Evolutionary conservation across 2,329 filamentous ascomycete species (phyloP), one percentile per base, ranked within the genome.

Genomic region (Colletotrichum limetticola): DNA sequence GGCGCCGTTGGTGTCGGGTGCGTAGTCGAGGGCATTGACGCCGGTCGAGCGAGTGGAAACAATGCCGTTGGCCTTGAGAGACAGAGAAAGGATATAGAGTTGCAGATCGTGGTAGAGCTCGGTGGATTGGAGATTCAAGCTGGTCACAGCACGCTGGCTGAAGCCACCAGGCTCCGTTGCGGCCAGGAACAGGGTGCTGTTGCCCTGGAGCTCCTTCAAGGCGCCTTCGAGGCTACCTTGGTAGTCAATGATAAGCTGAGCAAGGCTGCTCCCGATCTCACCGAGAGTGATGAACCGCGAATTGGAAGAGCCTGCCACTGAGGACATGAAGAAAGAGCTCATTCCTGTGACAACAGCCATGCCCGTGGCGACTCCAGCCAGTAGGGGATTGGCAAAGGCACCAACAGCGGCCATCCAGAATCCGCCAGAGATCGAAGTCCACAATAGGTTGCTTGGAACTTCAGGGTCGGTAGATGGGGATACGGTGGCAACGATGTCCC

Each of bases 251-350:
- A 77, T 72, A 12, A 81, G 74, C 30, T 58, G 66, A 19, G 77
- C 75, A n/a, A 79, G 71, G 0, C 63, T 72, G 24, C 72, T 68
- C 1, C 77, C 77, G n/a, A 79, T 75, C 3, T 79, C 71, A 16
- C 77, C 78, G 8, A 79, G 74, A 53, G 78, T 75, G 22, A 78
- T 52, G 59, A 79, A 79, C 8, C 78, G 76, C 14, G 76, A 70
- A 49, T 78, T 75, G 14, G 77, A 74, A 4, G 75, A 74, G 16
- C 58, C 66, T 30, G 14, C 16, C 12, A 69, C 56, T 2, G 76
- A 70, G 4, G 69, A 68, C 67, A 66, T 58, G 62, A 70, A 70
- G 19, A 59, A 66, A 12, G 61, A 53, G 55, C 61, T 70, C 67
- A 70, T 70, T 52, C 67, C 67, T 11, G 67, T 70, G 2, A 52